phyloP scores from a whole-genome alignment of 345 rosid species.

The Punica granatum region DNA sequence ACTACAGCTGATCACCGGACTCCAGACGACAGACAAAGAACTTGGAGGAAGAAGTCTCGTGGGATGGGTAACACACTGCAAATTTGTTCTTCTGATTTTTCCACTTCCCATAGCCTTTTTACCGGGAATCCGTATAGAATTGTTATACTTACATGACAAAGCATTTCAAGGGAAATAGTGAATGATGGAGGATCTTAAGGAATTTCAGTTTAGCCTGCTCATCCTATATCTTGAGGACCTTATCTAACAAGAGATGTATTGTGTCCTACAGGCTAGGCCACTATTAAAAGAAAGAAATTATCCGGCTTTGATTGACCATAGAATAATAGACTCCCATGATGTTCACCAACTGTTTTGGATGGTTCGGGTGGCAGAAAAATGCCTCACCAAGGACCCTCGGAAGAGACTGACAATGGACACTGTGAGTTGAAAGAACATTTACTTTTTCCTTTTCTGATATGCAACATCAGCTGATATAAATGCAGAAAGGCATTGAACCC shows the following conservation, averaged over 20 bases:
- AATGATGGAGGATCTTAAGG: not conserved
- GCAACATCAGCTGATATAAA: not conserved
- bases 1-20: constrained; percentile 57
- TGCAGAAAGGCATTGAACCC: not conserved
- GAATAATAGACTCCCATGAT: constrained; percentile 46
- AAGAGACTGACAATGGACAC: constrained; percentile 42
- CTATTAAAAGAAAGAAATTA: constrained; percentile 50
- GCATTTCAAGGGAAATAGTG: not conserved
- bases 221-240: not conserved
- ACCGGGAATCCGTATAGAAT: not conserved
- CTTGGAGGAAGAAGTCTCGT: constrained; percentile 65
- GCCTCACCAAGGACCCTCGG: constrained; percentile 50
- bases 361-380: constrained; percentile 56
- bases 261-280: constrained; percentile 51
- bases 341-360: constrained; percentile 66
- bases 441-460: not conserved
- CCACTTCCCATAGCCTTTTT: too few species aligned
- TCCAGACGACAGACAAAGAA: constrained; percentile 42
- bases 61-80: constrained; percentile 42
- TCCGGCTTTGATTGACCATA: constrained; percentile 44
- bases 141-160: not conserved
- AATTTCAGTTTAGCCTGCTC: not conserved
- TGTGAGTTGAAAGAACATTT: constrained; percentile 13
- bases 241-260: not conserved
- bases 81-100: not conserved